These are phyloP conservation scores for Acanthamoeba polyphaga DNA, from an alignment of 208 protist genomes.

Conservation along the genomic window DNA sequence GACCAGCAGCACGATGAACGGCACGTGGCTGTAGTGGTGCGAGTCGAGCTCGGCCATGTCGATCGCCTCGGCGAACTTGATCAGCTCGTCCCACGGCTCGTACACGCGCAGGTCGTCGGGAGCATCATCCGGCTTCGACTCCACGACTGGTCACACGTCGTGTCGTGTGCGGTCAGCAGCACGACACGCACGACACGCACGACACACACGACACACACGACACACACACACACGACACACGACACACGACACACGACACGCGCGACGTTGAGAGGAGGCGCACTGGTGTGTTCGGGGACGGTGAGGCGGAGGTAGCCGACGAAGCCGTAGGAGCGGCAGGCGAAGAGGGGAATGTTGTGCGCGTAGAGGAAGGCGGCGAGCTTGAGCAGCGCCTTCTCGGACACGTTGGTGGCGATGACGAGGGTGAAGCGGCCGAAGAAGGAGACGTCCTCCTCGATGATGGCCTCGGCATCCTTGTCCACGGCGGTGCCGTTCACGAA, in stretches of 20 bases:
- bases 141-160: conserved; percentile 82
- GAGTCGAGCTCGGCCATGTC: conserved; percentile 86
- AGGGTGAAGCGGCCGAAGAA: conserved; percentile 90
- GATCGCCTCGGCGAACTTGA: conserved; percentile 84
- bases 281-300: conserved; percentile 85
- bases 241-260: too few species aligned
- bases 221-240: too few species aligned
- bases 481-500: conserved; percentile 87
- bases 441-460: conserved; percentile 83
- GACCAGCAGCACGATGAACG: conserved; percentile 93
- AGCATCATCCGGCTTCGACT: conserved; percentile 90
- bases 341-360: conserved; percentile 91
- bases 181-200: not conserved
- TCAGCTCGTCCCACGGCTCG: conserved; percentile 75
- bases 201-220: not conserved
- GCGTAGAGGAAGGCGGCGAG: conserved; percentile 82
- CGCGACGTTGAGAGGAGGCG: not conserved
- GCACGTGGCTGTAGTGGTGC: conserved; percentile 92
- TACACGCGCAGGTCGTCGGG: conserved; percentile 94
- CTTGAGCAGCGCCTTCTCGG: conserved; percentile 76
- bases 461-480: conserved; percentile 71
- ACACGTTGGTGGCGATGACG: conserved; percentile 88
- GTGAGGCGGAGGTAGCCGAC: conserved; percentile 93
- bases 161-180: too few species aligned
- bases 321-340: conserved; percentile 92